phyloP scores from a whole-genome alignment of 2,329 filamentous ascomycete genomes.

The Fusarium sp. region DNA sequence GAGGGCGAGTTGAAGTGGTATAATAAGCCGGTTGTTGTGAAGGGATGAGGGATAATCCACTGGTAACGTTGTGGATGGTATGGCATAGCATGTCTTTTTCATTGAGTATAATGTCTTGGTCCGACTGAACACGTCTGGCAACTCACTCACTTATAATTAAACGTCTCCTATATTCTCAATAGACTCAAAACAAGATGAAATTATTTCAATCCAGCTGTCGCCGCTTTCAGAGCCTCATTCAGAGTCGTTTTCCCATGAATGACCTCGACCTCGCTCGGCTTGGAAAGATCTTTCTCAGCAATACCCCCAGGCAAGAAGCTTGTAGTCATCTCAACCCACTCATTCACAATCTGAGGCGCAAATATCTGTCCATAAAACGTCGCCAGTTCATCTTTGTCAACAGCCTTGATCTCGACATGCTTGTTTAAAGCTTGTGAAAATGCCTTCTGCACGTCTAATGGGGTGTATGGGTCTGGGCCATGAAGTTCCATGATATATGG shows the following conservation, averaged over 20 bases:
- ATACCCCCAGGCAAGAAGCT: constrained; percentile 49
- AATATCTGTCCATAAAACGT: constrained; percentile 43
- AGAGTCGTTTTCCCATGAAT: constrained; percentile 43
- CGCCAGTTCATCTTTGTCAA: constrained; percentile 46
- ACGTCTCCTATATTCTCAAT: not conserved
- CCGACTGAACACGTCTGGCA: not conserved
- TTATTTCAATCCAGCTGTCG: not conserved
- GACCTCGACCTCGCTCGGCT: constrained; percentile 29
- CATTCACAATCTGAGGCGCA: constrained; percentile 40
- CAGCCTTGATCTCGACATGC: constrained; percentile 45
- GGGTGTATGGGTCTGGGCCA: constrained; percentile 49
- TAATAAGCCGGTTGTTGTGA: constrained; percentile 15
- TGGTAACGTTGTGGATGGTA: not conserved
- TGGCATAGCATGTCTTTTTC: constrained; percentile 2
- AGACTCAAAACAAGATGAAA: not conserved
- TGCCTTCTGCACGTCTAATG: constrained; percentile 49
- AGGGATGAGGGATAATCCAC: not conserved
- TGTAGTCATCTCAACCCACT: constrained; percentile 52
- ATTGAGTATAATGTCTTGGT: not conserved
- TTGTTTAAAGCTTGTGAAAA: constrained; percentile 48
- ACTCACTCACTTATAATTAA: not conserved
- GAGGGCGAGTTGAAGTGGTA: constrained; percentile 27
- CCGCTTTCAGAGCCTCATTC: constrained; percentile 28
- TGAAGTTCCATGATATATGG: constrained; percentile 52
- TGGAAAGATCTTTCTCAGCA: constrained; percentile 33